Base-by-base conservation (phyloP, 148 eudicot species). In the Pouteria glomerata region DNA sequence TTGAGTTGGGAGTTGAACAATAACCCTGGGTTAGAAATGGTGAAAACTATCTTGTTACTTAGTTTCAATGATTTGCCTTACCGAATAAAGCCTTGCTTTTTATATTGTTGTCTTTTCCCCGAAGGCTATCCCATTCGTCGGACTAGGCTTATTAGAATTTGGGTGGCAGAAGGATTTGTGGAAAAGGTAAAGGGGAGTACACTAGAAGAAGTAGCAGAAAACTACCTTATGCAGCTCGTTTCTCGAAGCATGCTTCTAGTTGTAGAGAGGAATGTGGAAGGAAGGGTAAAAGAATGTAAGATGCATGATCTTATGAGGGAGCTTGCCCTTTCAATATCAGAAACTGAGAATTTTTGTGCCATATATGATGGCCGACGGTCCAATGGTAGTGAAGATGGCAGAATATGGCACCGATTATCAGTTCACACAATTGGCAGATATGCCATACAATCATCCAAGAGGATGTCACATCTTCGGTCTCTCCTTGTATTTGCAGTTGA, bases 141-240 rank as follows among this genome's bases (percentile, higher is more conserved):
- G 51, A 69, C 34, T 23, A 42, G 51, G 8, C 39, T 75, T 12
- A 26, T 68, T 16, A 66, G 62, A 35, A 50, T 59, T 29, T 75
- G 78, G 78, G 69, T 75, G 31, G 73, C 62, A 5, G 73, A 75
- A 52, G 78, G 78, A 5, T 61, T 75, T 41, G 62, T 75, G 35
- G 30, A 69, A 47, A 57, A 21, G 21, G 50, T 30, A 5, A 66
- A 31, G 12, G 60, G 51, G 7, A 11, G 34, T n/a, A 68, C 68
- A 6, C 8, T 29, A 50, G 78, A 75, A 37, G 64, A 68, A n/a
- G 50, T 75, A 6, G 78, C 50, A 14, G 69, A 50, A 14, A 52
- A 27, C 13, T 70, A 76, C 33, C 57, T 76, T 6, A 44, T 63
- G 44, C 70, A 63, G 26, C 74, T n/a, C n/a, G n/a, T n/a, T n/a